Conservation (phyloP, 805 yeast genomes). For the Candida pseudoglaebosa region DNA sequence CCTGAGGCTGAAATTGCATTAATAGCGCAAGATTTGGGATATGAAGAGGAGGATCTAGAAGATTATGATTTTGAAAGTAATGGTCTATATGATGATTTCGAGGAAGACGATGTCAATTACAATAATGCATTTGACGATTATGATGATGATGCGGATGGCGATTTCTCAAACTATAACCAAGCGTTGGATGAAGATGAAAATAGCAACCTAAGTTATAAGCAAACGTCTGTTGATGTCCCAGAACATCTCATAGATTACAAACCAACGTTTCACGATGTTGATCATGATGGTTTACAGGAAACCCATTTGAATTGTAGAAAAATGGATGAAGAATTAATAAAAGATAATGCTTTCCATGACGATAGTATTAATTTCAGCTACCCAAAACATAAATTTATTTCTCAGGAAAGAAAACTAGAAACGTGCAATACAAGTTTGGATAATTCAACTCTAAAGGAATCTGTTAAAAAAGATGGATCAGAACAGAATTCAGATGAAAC, state of each 20-base stretch:
- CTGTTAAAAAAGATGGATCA: no score
- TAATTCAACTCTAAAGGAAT: no score
- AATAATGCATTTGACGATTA: constrained; percentile 8
- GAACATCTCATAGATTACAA: no score
- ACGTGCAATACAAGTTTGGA: no score
- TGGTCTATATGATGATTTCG: constrained; percentile 25
- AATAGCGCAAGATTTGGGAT: constrained; percentile 26
- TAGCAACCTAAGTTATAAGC: neutral
- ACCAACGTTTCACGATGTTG: no score
- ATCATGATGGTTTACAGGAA: neutral
- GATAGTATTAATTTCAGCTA: neutral
- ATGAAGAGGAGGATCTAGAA: constrained; percentile 28
- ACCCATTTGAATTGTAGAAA: no score
- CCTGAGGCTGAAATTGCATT: constrained; percentile 16
- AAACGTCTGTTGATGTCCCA: neutral
- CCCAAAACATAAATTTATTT: neutral
- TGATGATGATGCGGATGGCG: constrained; percentile 5
- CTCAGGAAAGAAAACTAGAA: no score
- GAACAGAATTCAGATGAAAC: no score
- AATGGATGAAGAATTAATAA: no score
- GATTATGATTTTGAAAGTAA: constrained; percentile 44
- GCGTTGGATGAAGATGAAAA: constrained; percentile 4
- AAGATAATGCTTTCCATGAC: neutral
- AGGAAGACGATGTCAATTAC: constrained; percentile 2
- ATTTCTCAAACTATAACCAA: neutral